Conservation (phyloP, 2,329 filamentous ascomycete genomes). For the Colletotrichum viniferum region DNA sequence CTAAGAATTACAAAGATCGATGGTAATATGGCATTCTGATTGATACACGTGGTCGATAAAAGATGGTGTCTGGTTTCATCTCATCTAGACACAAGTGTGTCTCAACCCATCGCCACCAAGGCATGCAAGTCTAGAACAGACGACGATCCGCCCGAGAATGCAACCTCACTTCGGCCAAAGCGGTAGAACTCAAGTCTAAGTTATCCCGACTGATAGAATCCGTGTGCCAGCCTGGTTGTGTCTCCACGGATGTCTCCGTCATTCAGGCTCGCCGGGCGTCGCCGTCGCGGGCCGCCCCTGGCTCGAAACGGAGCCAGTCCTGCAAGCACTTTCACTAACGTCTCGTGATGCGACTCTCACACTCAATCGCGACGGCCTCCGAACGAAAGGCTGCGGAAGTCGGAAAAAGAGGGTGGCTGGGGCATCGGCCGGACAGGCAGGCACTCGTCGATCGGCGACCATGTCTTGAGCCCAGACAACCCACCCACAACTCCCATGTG, state of each 20-base stretch:
- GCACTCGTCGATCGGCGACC: neutral
- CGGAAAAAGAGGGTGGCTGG: neutral
- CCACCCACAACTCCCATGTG: neutral
- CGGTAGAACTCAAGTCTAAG: too few species aligned
- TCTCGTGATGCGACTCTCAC: neutral
- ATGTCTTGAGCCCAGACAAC: neutral
- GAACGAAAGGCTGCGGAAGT: neutral
- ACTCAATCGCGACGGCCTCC: neutral
- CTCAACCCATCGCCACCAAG: neutral
- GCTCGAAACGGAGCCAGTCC: neutral
- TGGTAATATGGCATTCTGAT: neutral
- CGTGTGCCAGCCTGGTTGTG: neutral
- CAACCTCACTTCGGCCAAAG: neutral
- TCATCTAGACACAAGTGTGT: neutral
- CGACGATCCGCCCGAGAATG: neutral
- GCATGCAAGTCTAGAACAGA: neutral
- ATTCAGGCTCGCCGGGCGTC: neutral
- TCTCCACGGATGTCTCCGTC: neutral
- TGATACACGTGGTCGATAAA: neutral
- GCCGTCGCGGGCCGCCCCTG: neutral
- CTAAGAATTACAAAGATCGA: neutral
- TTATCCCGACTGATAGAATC: neutral
- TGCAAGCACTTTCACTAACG: neutral
- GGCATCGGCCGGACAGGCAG: neutral
- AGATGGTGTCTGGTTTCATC: neutral